Evolutionary conservation across 2,329 filamentous ascomycete genomes (phyloP).

Genomic region (Leptographium wingfieldii): DNA sequence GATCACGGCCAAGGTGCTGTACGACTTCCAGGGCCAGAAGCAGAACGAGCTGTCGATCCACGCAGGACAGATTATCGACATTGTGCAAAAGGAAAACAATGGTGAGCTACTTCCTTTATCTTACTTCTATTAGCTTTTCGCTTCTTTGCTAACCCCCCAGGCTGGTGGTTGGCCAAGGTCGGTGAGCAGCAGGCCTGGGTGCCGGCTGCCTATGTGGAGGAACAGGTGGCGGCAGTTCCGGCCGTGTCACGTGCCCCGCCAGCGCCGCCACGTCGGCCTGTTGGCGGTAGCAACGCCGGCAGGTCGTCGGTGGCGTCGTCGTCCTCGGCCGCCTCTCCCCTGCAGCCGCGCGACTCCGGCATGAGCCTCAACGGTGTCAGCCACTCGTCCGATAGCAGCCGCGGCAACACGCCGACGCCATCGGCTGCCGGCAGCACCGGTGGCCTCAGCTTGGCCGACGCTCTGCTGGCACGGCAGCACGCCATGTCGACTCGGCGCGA

Average conservation of each 20-base stretch:
- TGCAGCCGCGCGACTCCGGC: conserved; percentile 59
- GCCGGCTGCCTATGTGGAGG: conserved; percentile 86
- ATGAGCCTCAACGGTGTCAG: conserved; percentile 46
- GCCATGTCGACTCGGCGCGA: conserved; percentile 62
- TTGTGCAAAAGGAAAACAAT: conserved; percentile 91
- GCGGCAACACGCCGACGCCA: conserved; percentile 58
- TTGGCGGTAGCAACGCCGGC: conserved; percentile 35
- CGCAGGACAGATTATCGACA: conserved; percentile 70
- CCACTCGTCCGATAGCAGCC: conserved; percentile 32
- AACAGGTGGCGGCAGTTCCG: conserved; percentile 47
- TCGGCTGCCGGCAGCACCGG: conserved; percentile 61
- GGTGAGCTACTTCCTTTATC: conserved; percentile 36
- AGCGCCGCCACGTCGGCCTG: conserved; percentile 65
- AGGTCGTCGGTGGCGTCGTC: conserved; percentile 46
- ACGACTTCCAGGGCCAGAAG: conserved; percentile 78
- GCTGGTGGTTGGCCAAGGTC: conserved; percentile 92
- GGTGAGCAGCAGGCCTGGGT: conserved; percentile 71
- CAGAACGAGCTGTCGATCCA: conserved; percentile 74
- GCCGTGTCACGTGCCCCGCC: conserved; percentile 54
- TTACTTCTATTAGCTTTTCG: not conserved
- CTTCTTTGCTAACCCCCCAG: conserved; percentile 29
- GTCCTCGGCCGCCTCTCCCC: not conserved
- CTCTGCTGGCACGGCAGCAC: conserved; percentile 62
- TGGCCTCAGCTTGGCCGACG: conserved; percentile 65
- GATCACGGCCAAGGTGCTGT: conserved; percentile 77